These are phyloP conservation scores for Phytophthora multivora DNA, from an alignment of 352 stramenopile species.

Conservation along the genomic window DNA sequence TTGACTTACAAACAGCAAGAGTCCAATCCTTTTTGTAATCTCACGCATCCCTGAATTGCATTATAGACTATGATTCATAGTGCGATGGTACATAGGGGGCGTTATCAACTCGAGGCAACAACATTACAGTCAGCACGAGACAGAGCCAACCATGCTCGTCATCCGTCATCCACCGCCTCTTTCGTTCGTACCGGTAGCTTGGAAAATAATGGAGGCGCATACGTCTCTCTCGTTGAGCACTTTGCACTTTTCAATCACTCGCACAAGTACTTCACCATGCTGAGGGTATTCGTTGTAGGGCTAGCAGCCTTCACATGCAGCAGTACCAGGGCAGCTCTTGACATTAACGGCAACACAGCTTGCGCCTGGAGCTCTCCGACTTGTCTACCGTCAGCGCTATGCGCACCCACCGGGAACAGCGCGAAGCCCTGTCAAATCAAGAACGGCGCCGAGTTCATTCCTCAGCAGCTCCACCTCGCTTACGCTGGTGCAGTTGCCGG, in stretches of 20 bases:
- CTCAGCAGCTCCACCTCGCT: background rate
- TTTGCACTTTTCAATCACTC: conserved; percentile 1
- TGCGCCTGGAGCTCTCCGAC: background rate
- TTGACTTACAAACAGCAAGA: no score
- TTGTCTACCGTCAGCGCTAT: background rate
- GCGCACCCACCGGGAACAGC: background rate
- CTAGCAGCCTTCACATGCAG: background rate
- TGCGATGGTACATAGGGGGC: background rate
- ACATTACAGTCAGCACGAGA: background rate
- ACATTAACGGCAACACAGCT: background rate
- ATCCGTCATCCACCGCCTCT: background rate
- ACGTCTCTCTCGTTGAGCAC: background rate
- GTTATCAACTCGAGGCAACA: background rate
- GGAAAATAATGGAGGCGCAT: background rate
- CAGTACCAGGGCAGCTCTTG: background rate
- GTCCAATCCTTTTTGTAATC: no score
- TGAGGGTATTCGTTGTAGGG: background rate
- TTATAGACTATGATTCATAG: no score
- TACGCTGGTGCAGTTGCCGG: background rate
- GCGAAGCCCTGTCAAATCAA: background rate
- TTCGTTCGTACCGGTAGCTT: background rate
- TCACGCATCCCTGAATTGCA: no score
- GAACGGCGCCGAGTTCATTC: background rate
- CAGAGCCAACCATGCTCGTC: no score
- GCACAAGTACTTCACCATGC: background rate